Evolutionary conservation across 495 filamentous ascomycete genomes (phyloP), one percentile per base, ranked within the genome.

Genomic region (Bacidia rubella): DNA sequence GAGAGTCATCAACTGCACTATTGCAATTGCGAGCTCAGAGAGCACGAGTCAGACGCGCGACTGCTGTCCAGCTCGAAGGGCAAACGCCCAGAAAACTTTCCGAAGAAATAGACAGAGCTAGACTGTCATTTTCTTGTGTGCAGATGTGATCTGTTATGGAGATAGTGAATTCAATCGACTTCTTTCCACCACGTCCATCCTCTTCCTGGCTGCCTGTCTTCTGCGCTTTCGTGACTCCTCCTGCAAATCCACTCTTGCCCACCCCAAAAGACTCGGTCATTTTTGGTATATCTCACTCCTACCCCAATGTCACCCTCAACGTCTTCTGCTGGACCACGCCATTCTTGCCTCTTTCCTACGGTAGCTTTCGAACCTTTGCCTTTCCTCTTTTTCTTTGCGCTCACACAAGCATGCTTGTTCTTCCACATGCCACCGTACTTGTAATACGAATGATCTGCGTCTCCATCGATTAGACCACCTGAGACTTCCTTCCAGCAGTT

Each of bases 391-490:
- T 58, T 61, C 47, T 52, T 53, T 4, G 59, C 56, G 26, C 41
- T 49, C 2, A 61, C 46, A 11, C 56, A 52, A 27, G 59, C 50
- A 40, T 58, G 53, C 39, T 54, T 53, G 15, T 58, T 61, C 35
- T 61, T 61, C 59, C 59, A 61, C 59, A 62, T 62, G 19, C 60
- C 57, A 11, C 60, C 60, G 22, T 59, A 59, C 25, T 22, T 54
- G 39, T 62, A 62, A 27, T 43, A 25, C n/a, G 45, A 57, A 15
- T 54, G 60, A 29, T 52, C 15, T 46, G 17, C 40, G 10, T 38
- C 20, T 25, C 57, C 60, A 32, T 62, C 54, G 32, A 52, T 47
- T 0, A 55, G 17, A 12, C 56, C 56, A 10, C 57, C 57, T 0
- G 57, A 62, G 17, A 57, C 54, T 17, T 54, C 17, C 19, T 52